Conservation (phyloP, 73 alveolate genomes). For the Stentor coeruleus region DNA sequence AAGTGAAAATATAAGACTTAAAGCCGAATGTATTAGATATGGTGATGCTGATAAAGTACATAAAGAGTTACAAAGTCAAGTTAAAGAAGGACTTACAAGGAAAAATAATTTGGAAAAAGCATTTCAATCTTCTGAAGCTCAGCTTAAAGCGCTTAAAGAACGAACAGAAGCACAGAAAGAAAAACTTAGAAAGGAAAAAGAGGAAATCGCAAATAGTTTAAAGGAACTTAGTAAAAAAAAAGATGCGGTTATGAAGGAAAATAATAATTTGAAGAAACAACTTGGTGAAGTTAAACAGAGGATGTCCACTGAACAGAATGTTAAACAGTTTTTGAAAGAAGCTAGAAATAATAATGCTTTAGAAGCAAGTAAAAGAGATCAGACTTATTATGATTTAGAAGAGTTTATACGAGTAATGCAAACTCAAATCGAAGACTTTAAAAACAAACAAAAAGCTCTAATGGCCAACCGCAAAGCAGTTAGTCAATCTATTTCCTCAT, state of each 20-base stretch:
- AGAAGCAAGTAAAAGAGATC: conserved; percentile 2
- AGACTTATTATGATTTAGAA: not conserved
- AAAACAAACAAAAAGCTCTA: not conserved
- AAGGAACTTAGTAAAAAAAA: not conserved
- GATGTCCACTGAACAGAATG: not conserved
- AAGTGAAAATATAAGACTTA: not conserved
- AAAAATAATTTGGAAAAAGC: not conserved
- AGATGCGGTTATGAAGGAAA: not conserved
- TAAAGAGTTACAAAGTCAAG: not conserved
- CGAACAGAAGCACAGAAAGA: not conserved
- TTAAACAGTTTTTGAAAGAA: not conserved
- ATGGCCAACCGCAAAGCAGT: not conserved
- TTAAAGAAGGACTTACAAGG: not conserved
- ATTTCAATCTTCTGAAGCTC: not conserved
- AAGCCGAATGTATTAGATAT: not conserved
- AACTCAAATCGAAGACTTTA: not conserved
- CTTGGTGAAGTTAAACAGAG: not conserved
- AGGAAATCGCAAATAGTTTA: not conserved
- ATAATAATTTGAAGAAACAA: not conserved
- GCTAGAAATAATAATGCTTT: conserved; percentile 1
- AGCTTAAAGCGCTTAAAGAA: not conserved
- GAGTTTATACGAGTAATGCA: not conserved
- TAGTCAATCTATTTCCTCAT: not conserved
- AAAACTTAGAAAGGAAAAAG: not conserved
- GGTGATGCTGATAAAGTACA: conserved; percentile 17